Percentiles rank a stretch among this genome's conserved stretches.
These are phyloP conservation scores for Lepidium africanum DNA, from an alignment of 345 rosid species.

Conservation along the genomic window DNA sequence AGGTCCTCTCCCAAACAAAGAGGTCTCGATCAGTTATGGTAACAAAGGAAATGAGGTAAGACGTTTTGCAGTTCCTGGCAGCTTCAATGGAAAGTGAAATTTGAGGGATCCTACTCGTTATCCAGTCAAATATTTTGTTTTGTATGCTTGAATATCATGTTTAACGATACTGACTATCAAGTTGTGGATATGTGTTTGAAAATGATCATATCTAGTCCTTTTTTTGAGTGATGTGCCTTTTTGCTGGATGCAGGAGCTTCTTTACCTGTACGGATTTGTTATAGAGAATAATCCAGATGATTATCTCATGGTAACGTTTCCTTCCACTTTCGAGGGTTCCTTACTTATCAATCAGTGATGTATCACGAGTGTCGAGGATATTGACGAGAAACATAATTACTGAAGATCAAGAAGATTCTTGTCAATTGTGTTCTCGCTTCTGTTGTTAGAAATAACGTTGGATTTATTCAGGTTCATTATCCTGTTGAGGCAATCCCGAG, in stretches of 20 bases:
- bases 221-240: background rate
- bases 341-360: background rate
- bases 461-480: conserved; percentile 61
- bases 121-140: background rate
- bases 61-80: background rate
- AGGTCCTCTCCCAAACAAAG: conserved; percentile 42
- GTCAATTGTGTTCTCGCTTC: conserved; percentile 6
- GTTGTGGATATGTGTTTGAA: background rate
- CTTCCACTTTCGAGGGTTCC: background rate
- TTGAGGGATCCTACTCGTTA: background rate
- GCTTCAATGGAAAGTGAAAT: conserved; percentile 2
- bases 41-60: conserved; percentile 95
- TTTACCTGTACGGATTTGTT: conserved; percentile 91
- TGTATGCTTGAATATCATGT: background rate
- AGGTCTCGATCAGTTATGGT: conserved; percentile 85
- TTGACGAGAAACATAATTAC: background rate
- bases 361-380: background rate
- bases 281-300: conserved; percentile 83
- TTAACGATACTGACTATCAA: background rate
- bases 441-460: conserved; percentile 8
- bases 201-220: background rate
- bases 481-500: conserved; percentile 76
- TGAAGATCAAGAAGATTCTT: background rate
- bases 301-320: conserved; percentile 67
- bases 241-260: conserved; percentile 58